phyloP scores from a whole-genome alignment of 305 asterid genomes.

The Ilex paraguariensis region DNA sequence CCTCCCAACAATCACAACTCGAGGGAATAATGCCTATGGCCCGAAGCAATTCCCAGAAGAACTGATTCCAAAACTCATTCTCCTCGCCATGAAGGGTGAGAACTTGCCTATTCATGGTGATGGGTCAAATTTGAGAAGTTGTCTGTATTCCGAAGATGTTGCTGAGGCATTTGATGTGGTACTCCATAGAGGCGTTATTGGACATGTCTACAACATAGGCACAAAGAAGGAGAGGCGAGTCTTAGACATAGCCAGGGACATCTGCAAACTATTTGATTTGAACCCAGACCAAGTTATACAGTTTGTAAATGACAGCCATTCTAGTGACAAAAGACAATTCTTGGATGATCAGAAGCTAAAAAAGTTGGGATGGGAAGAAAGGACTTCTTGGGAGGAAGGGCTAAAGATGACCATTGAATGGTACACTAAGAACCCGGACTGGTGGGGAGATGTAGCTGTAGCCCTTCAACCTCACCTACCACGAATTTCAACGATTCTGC shows the following conservation, averaged over 20 bases:
- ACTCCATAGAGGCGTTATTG: slow-evolving; percentile 91
- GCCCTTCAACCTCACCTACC: slow-evolving; percentile 74
- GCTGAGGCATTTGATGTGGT: slow-evolving; percentile 87
- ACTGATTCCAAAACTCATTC: slow-evolving; percentile 86
- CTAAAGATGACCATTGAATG: slow-evolving; percentile 77
- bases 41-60: slow-evolving; percentile 89
- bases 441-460: slow-evolving; percentile 98
- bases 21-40: slow-evolving; percentile 34
- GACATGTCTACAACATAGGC: slow-evolving; percentile 36
- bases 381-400: slow-evolving; percentile 86
- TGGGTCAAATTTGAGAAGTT: slow-evolving; percentile 84
- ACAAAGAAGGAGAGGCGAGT: slow-evolving; percentile 71
- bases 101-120: slow-evolving; percentile 90
- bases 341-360: slow-evolving; percentile 81
- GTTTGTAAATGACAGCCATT: slow-evolving; percentile 82
- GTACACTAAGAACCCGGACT: slow-evolving; percentile 70
- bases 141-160: slow-evolving; percentile 89
- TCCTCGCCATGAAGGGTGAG: slow-evolving; percentile 74
- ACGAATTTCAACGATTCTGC: no score
- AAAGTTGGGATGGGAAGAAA: slow-evolving; percentile 77
- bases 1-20: slow-evolving; percentile 58
- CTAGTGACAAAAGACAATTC: slow-evolving; percentile 85
- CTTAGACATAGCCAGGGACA: slow-evolving; percentile 72
- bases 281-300: slow-evolving; percentile 66
- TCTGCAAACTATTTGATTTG: slow-evolving; percentile 70